These are phyloP conservation scores for Naganishia albida DNA, from an alignment of 1,284 basidiomycete genomes.

Conservation along the genomic window DNA sequence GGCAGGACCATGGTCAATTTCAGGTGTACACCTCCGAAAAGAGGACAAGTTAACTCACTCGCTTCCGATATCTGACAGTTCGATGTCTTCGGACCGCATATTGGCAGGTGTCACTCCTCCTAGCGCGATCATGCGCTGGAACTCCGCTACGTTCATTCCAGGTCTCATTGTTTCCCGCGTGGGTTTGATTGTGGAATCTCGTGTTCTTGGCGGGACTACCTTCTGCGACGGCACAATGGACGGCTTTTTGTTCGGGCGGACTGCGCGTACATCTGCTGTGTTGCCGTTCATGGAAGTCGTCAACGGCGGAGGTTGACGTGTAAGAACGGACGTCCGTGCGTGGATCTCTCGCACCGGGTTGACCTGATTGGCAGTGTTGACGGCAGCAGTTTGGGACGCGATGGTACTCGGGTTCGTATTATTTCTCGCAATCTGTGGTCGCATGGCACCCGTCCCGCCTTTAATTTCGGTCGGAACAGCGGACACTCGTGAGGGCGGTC, in stretches of 20 bases:
- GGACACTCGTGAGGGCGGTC: constrained; percentile 13
- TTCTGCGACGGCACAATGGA: constrained; percentile 22
- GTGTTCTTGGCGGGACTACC: not conserved
- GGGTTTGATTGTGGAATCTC: constrained; percentile 23
- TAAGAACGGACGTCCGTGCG: constrained; percentile 1
- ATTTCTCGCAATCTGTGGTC: constrained; percentile 13
- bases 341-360: not conserved
- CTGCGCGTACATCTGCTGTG: constrained; percentile 15
- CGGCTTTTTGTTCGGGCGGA: constrained; percentile 21
- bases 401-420: constrained; percentile 18
- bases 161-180: constrained; percentile 27
- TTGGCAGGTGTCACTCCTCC: constrained; percentile 54
- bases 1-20: not conserved
- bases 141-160: constrained; percentile 25
- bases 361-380: not conserved
- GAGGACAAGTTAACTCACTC: constrained; percentile 57
- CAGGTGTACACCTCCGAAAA: not conserved
- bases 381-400: not conserved
- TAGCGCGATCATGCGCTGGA: constrained; percentile 26
- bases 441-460: constrained; percentile 21
- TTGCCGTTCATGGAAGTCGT: constrained; percentile 25
- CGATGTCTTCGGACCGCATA: constrained; percentile 70
- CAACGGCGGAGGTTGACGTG: constrained; percentile 11
- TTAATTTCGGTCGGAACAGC: constrained; percentile 21
- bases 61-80: constrained; percentile 88